Evolutionary conservation across 305 asterid genomes (phyloP), one percentile per base, ranked within the genome.

Genomic region (Fraxinus latifolia): DNA sequence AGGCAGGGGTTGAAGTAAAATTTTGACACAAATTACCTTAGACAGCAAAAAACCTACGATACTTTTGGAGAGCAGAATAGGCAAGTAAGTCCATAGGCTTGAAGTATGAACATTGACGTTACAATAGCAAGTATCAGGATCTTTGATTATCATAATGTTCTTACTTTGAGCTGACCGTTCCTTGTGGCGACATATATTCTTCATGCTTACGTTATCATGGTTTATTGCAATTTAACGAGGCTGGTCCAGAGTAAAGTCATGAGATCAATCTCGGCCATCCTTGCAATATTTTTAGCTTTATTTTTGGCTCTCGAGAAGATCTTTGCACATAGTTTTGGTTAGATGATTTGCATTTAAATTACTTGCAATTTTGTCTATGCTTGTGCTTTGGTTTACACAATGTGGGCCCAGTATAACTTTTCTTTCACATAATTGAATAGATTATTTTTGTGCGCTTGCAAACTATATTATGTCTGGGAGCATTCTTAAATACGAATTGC

Each of bases 381-480:
- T 65, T 53, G 17, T 81, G 53, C 72, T 53, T 72, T 36, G 70
- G 29, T 7, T 21, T 34, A 29, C 62, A 53, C 23, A 11, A 11
- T 77, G 27, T 17, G 6, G 83, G 76, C 31, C 82, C 77, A 23
- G 31, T 36, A 5, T 36, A 9, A 37, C 33, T 21, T 68, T 62
- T 23, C 31, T 25, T 60, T 62, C 31, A n/a, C 71, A 62, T 12
- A 21, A 62, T 62, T 1, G 71, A 27, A 7, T 62, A 21, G 71
- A 62, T 62, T 62, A 62, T 62, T 65, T 17, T 75, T 68, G 15
- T 33, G 25, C 44, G 3, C 74, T 65, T 50, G 76, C 79, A 72
- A 37, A 42, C n/a, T 79, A 19, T 80, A 80, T 60, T 37, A n/a
- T 60, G 77, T 79, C 84, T 36, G 81, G 78, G 77, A 79, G 82